Evolutionary conservation across 441 rosid genomes (phyloP).

Genomic region (Omphalea diandra): DNA sequence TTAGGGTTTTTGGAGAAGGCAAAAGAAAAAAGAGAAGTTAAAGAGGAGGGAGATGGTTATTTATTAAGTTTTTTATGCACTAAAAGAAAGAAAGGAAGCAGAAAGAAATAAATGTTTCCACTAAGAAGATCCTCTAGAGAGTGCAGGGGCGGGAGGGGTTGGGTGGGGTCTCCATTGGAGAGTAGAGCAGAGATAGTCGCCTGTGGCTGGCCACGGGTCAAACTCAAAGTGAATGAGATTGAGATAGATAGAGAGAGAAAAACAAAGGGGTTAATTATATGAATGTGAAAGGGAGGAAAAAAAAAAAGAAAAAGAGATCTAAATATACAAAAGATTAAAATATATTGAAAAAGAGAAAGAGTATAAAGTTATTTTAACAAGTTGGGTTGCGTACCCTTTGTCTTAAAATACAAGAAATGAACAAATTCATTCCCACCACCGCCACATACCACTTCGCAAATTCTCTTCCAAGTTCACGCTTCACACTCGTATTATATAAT

Average conservation of each 20-base stretch:
- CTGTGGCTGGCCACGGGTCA: constrained; percentile 88
- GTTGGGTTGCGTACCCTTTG: neutral
- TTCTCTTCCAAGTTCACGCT: constrained; percentile 9
- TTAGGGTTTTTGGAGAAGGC: constrained; percentile 62
- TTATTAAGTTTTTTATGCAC: constrained; percentile 26
- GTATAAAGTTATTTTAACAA: neutral
- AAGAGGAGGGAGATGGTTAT: constrained; percentile 26
- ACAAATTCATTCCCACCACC: constrained; percentile 21
- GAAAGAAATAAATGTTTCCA: constrained; percentile 33
- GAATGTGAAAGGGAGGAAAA: constrained; percentile 52
- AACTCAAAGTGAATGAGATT: constrained; percentile 53
- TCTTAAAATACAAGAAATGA: neutral
- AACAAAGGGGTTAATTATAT: constrained; percentile 10
- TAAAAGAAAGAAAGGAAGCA: constrained; percentile 12
- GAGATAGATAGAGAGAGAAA: constrained; percentile 25
- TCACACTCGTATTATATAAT: too few species aligned
- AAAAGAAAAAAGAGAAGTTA: constrained; percentile 27
- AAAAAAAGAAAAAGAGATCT: constrained; percentile 10
- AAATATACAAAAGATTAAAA: neutral
- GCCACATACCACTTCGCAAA: constrained; percentile 1
- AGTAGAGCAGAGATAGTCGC: constrained; percentile 47
- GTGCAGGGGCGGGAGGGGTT: too few species aligned
- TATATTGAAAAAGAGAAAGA: neutral
- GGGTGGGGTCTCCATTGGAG: constrained; percentile 56
- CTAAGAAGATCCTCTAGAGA: constrained; percentile 48